A percentile compares a stretch with the other conserved stretches of the same genome.
These are phyloP conservation scores for Mycena albidolilacea DNA, from an alignment of 768 basidiomycete genomes.

Conservation along the genomic window DNA sequence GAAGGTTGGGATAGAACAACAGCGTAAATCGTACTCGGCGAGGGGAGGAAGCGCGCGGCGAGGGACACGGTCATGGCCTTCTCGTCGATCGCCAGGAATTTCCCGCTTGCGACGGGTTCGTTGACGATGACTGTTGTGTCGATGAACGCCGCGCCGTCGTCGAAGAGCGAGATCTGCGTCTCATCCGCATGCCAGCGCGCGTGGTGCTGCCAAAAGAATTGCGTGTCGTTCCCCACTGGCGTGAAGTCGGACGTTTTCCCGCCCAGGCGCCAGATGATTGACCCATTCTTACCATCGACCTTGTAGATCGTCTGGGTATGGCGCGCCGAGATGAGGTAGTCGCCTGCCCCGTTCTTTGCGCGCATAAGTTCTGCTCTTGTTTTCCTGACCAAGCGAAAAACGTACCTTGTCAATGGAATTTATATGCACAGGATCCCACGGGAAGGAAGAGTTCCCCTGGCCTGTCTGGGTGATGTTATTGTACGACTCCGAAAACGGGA, in stretches of 20 bases:
- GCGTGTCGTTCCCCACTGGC: slow-evolving; percentile 20
- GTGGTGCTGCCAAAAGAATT: slow-evolving; percentile 40
- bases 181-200: slow-evolving; percentile 31
- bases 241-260: slow-evolving; percentile 33
- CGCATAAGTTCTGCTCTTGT: slow-evolving; percentile 18
- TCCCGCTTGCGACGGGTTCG: slow-evolving; percentile 12
- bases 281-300: slow-evolving; percentile 29
- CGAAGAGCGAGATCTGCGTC: slow-evolving; percentile 30
- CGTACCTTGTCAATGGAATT: slow-evolving; percentile 29
- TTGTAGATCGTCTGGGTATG: slow-evolving; percentile 38
- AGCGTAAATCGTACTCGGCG: slow-evolving; percentile 13
- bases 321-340: slow-evolving; percentile 40
- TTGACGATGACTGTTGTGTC: not conserved
- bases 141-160: slow-evolving; percentile 28
- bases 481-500: slow-evolving; percentile 25
- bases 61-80: slow-evolving; percentile 3
- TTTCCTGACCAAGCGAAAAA: no score
- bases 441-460: not conserved
- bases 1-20: not conserved
- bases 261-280: slow-evolving; percentile 40
- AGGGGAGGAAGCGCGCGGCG: slow-evolving; percentile 14
- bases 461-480: slow-evolving; percentile 6
- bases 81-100: slow-evolving; percentile 16
- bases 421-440: slow-evolving; percentile 28
- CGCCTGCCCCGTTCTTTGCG: slow-evolving; percentile 25